Evolutionary conservation across 2,329 filamentous ascomycete genomes (phyloP), one percentile per base, ranked within the genome.

Genomic region (Aspergillus caelatus): DNA sequence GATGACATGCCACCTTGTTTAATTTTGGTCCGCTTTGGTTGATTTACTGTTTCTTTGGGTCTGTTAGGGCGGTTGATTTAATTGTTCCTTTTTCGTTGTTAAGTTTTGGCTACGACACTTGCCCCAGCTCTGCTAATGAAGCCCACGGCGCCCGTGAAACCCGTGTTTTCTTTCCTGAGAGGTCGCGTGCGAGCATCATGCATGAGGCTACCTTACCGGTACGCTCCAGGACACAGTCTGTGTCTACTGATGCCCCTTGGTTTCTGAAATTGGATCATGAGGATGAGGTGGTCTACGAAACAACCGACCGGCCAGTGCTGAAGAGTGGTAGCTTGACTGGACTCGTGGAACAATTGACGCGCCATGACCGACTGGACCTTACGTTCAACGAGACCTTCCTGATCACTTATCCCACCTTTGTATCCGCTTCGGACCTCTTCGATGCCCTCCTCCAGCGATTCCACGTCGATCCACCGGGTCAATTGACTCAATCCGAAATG

Each of bases 321-420:
- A 71, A 65, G 52, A 63, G 60, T 1, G 94, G 94, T 32, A 94
- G 92, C 0, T 81, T 97, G 11, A 84, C 91, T n/a, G 93, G 90
- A 5, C 82, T 98, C 57, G 94, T 97, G 2, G 94, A 97, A 78
- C 93, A 97, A 75, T 84, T 97, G 43, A 97, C 94, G 10, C 87
- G 93, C 50, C 94, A 97, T 73, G 94, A 98, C 79, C 93, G 93
- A 71, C 85, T 96, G 11, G 94, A 97, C 70, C 91, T 92, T 0
- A 91, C 85, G 63, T 97, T 97, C 81, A 97, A 97, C 80, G 94
- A 94, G 71, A 97, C 93, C 0, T 97, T 98, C 82, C 86, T 98
- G 14, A 86, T 97, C 26, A 97, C 94, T 0, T 97, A 97, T 76
- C 86, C 90, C 63, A 97, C 94, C 0, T 97, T 97, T 73, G 97